Evolutionary conservation across 352 stramenopile species (phyloP), one percentile per base, ranked within the genome.

Genomic region (Phytopythium litorale): DNA sequence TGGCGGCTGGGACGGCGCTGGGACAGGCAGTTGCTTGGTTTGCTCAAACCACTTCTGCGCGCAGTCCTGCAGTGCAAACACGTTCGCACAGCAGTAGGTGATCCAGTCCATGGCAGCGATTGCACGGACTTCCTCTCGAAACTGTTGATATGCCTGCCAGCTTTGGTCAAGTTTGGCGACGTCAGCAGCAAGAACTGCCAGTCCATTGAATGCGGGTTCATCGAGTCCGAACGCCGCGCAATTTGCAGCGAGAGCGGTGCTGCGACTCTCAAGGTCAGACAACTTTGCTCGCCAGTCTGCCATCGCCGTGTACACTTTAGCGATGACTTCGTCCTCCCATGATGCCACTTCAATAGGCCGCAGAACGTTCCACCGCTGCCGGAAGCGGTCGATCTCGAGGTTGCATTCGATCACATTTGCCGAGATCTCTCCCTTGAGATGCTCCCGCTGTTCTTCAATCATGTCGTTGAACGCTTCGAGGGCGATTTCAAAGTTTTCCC

Each of bases 391-490:
- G 38, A 98, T 91, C 23, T 90, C 78, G 37, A 92, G 62, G 67
- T 97, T 94, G 52, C 90, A 94, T 19, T 96, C 84, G 3, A 96
- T 80, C 21, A 97, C 85, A 30, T 98, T 79, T 7, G 81, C 66
- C 58, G 97, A 88, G 28, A 98, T 79, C 54, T 96, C 83, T 25
- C 75, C 81, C 60, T 97, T 98, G 3, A 98, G 71, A 49, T 77
- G 92, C 60, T 97, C 88, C 1, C 96, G 91, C 53, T 98, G 91
- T 54, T 98, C 91, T 40, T 98, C 88, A 50, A 98, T 94, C 87
- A 98, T 97, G 54, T 98, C 92, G 57, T 97, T 96, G 64, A 98
- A 98, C 33, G 93, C 95, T 60, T 98, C 94, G 0, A 98, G 76
- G 19, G 89, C 86, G 51, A 98, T 88, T 40, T 98, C 94, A 68